Percentiles rank a stretch among this genome's conserved stretches.
These are phyloP conservation scores for Endogone sp. DNA, from an alignment of 192 early-diverging fungal species.

Conservation along the genomic window DNA sequence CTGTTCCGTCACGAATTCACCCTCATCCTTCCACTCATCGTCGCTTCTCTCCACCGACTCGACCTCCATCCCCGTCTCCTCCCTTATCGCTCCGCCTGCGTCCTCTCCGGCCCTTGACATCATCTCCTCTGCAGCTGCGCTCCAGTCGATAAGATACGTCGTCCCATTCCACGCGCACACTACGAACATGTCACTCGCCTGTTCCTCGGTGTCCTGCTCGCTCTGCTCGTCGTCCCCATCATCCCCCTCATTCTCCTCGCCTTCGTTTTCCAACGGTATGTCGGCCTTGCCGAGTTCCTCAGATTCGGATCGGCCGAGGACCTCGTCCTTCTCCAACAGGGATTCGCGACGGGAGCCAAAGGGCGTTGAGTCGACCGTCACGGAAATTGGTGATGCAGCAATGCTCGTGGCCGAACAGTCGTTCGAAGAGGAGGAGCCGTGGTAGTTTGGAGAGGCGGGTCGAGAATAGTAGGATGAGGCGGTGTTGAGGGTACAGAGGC, in stretches of 20 bases:
- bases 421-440: too few relatives aligned
- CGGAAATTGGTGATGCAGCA: not conserved
- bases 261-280: too few relatives aligned
- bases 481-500: conserved; percentile 44
- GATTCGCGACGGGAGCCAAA: too few relatives aligned
- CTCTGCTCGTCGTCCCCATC: conserved; percentile 10
- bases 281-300: too few relatives aligned
- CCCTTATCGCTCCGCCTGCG: not conserved
- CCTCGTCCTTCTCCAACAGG: not conserved
- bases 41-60: too few relatives aligned
- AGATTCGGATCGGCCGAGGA: not conserved
- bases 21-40: too few relatives aligned
- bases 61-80: not conserved
- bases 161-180: conserved; percentile 55
- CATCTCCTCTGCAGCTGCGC: too few relatives aligned
- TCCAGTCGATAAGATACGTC: conserved; percentile 53
- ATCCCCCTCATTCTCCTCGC: conserved; percentile 4
- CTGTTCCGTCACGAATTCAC: too few relatives aligned
- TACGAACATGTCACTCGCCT: conserved; percentile 45
- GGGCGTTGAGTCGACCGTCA: not conserved
- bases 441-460: too few relatives aligned
- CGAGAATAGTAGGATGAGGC: not conserved
- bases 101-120: conserved; percentile 15
- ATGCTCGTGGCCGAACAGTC: not conserved
- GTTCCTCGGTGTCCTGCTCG: conserved; percentile 17